Base-by-base conservation (phyloP, 257 asterid genomes). In the Lavandula angustifolia region DNA sequence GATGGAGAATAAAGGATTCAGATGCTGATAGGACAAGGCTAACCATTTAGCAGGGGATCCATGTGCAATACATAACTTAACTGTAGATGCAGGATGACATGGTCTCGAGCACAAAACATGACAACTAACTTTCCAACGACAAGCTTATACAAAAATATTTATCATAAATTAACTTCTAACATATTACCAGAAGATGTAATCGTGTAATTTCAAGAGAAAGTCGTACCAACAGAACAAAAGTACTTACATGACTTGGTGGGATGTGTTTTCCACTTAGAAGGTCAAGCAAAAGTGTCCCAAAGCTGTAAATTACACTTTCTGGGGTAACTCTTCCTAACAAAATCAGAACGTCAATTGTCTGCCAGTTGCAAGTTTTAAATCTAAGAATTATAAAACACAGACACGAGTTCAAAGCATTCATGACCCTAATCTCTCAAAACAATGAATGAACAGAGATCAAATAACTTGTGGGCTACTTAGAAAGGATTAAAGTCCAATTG, bases 231-330 rank as follows among this genome's bases (percentile, higher is more conserved):
- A n/a, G n/a, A 29, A 64, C 29, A 14, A 60, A 60, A 58, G 49
- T 12, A 63, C 89, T 82, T 81, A 91, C 97, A 69, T 91, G 97
- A 71, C 97, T 91, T 54, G 97, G 97, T 12, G 97, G 97, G 75
- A 91, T 91, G 70, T 91, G 97, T 75, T 91, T 91, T 60, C 96
- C 97, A 75, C 96, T 87, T 79, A 91, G 91, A 55, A 91, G 96
- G 76, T 91, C 97, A 44, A 91, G 97, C 84, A 91, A 73, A 73
- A 91, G 96, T 41, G 96, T 87, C 42, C 97, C 97, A 54, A 91
- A 91, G 84, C 97, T 87, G 80, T 87, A 88, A 73, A 80, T 84
- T 66, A 88, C 96, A 72, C 97, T 91, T 70, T 91, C 97, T 4
- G 95, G 87, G 54, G 92, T 85, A 69, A 91, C 90, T 68, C 97